Base-by-base conservation (phyloP, 768 basidiomycete genomes). In the Aureoboletus auriporus region DNA sequence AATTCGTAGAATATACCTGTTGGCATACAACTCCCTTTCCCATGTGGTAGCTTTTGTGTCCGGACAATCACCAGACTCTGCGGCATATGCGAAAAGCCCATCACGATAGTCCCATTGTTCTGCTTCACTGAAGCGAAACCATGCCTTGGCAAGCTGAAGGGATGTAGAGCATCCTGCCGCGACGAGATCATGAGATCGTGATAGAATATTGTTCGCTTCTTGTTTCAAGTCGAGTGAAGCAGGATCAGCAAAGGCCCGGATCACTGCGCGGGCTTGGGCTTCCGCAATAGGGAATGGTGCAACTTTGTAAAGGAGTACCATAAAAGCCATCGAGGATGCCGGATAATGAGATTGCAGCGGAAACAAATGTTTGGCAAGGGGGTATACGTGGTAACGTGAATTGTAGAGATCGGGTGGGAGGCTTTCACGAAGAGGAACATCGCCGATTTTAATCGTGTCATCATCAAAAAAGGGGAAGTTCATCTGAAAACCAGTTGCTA, bases 271-370 rank as follows among this genome's bases (percentile, higher is more conserved):
- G 1, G 84, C 84, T 66, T 95, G 93, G 0, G 79, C 80, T 65
- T 96, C 90, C 41, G 84, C 72, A 0, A 92, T 59, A 1, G 89
- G 91, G 50, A 94, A 77, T 3, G 92, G 93, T 0, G 75, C 75
- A 20, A 89, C 80, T 30, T 71, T 69, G 26, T 72, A 61, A 1
- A 73, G 72, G 10, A 90, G 75, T 2, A 86, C 80, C 43, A 86
- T 69, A 64, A 92, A 89, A 8, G 80, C 84, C 35, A 89, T 59
- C 5, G 75, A 75, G 1, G 72, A 60, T 1, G 73, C 69, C 73
- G 82, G 59, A 70, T 75, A 39, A 56, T 49, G 31, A 56, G 49
- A 37, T 72, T 74, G 50, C 14, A 90, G 54, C 0, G 89, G 89
- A 57, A 89, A 86, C 8, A 91, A 50, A 47, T 89, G 79, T 55